phyloP scores from a whole-genome alignment of 225 moss, liverwort and hornwort species.

The Polytrichum formosum region DNA sequence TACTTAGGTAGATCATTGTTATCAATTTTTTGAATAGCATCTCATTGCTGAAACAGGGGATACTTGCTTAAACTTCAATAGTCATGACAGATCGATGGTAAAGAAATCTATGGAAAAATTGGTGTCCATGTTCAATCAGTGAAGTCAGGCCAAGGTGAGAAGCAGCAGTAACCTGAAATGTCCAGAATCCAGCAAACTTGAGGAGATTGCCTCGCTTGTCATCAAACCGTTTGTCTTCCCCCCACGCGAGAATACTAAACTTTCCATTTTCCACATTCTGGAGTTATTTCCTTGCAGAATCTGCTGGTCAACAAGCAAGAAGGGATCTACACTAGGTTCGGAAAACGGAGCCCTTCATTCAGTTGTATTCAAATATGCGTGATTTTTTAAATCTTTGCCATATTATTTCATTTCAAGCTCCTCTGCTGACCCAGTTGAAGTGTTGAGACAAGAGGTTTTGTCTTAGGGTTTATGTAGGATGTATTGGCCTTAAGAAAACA shows the following conservation, averaged over 20 bases:
- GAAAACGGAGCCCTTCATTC: no score
- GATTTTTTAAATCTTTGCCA: no score
- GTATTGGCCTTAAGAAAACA: neutral
- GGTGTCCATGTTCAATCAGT: neutral
- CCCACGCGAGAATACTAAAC: constrained; percentile 76
- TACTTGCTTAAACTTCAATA: no score
- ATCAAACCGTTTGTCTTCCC: constrained; percentile 91
- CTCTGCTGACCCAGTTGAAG: no score
- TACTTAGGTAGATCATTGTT: no score
- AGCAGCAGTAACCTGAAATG: constrained; percentile 55
- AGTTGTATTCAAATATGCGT: no score
- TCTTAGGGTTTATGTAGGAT: neutral
- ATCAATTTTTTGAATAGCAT: no score
- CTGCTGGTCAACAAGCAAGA: neutral
- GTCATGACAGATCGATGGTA: no score
- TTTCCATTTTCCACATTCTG: constrained; percentile 11
- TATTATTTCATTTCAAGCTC: no score
- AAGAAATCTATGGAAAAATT: no score
- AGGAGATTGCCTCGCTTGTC: constrained; percentile 73
- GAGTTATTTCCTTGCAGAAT: neutral
- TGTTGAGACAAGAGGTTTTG: no score
- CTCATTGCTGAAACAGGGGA: no score
- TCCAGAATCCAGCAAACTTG: constrained; percentile 80
- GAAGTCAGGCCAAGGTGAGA: constrained; percentile 2
- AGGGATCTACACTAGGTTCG: neutral